Evolutionary conservation across 1,284 basidiomycete species (phyloP).

Genomic region (Ceratobasidium theobromae): DNA sequence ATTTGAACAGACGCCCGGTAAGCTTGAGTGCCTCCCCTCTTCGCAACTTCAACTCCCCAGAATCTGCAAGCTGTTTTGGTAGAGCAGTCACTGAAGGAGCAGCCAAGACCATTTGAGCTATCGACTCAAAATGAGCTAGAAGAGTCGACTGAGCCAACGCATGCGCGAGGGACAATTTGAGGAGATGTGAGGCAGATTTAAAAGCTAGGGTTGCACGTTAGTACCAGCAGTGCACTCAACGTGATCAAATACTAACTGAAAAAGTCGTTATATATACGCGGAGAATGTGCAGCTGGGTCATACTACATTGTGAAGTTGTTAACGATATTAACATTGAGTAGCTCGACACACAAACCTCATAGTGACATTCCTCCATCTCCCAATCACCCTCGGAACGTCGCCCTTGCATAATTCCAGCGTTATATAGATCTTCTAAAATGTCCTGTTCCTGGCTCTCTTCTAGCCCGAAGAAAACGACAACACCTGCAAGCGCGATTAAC

Average conservation of each 20-base stretch:
- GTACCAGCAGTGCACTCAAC: background rate
- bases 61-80: constrained; percentile 79
- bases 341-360: constrained; percentile 57
- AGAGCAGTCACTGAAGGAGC: constrained; percentile 77
- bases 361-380: constrained; percentile 91
- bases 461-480: constrained; percentile 86
- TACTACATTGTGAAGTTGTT: constrained; percentile 54
- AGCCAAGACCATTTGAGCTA: constrained; percentile 75
- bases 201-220: constrained; percentile 57
- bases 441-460: constrained; percentile 71
- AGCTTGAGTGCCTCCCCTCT: constrained; percentile 83
- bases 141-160: constrained; percentile 94
- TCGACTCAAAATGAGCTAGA: constrained; percentile 84
- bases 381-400: constrained; percentile 62
- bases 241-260: constrained; percentile 61
- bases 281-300: constrained; percentile 81
- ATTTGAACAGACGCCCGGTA: constrained; percentile 85
- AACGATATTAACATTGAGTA: background rate
- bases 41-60: constrained; percentile 75
- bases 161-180: constrained; percentile 89
- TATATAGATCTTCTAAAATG: constrained; percentile 80
- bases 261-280: constrained; percentile 88
- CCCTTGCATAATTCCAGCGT: constrained; percentile 65
- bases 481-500: constrained; percentile 56
- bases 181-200: constrained; percentile 83